phyloP scores from a whole-genome alignment of 331 rosid species.

The Pyrus hybrid region DNA sequence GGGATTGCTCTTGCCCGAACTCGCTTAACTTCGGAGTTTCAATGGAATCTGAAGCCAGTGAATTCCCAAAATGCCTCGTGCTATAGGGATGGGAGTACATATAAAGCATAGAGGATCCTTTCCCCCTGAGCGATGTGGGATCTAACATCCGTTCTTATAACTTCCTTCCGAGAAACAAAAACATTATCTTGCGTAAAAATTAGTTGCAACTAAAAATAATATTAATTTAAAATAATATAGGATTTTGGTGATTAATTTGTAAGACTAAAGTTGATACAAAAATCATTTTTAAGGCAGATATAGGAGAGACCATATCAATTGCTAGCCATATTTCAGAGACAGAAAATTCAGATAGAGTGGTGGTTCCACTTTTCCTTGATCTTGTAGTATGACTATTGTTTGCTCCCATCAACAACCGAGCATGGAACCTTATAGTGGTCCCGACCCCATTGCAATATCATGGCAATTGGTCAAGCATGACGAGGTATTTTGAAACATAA shows the following conservation, averaged over 20 bases:
- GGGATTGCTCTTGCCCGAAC: too few species aligned
- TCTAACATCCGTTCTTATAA: too few species aligned
- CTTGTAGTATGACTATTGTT: conserved; percentile 1
- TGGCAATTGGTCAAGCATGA: conserved; percentile 2
- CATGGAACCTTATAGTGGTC: conserved; percentile 17
- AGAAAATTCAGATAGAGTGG: conserved; percentile 3
- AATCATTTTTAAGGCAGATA: neutral
- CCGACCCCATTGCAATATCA: conserved; percentile 4
- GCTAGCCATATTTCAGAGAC: conserved; percentile 1
- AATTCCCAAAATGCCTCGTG: too few species aligned
- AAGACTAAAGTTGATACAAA: neutral
- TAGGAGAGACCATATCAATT: neutral
- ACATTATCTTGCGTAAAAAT: too few species aligned
- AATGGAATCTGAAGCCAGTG: too few species aligned
- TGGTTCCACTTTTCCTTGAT: conserved; percentile 1
- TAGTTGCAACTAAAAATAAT: too few species aligned
- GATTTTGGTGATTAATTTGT: neutral
- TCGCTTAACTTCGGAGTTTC: too few species aligned
- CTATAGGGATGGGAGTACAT: too few species aligned
- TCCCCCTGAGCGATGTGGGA: too few species aligned
- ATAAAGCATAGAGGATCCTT: too few species aligned
- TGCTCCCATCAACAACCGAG: conserved; percentile 17
- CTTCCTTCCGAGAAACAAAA: too few species aligned
- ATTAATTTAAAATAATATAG: neutral
- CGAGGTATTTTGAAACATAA: neutral